These are phyloP conservation scores for Trichoderma polysporum DNA, from an alignment of 2,329 filamentous ascomycete species.

Conservation along the genomic window DNA sequence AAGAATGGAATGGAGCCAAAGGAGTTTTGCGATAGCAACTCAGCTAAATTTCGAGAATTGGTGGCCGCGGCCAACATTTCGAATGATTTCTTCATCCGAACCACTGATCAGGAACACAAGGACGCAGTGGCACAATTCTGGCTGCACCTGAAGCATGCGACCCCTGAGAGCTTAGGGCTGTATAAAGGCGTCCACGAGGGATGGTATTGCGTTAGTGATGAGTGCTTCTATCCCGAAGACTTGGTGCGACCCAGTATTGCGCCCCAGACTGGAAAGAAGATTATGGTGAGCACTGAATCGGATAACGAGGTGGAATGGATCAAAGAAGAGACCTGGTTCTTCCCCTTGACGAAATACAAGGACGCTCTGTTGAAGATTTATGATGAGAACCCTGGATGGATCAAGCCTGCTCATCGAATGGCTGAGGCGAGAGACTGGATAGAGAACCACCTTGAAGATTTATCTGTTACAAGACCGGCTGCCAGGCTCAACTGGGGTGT, in stretches of 20 bases:
- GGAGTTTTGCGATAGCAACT: conserved; percentile 84
- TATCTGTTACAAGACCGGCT: conserved; percentile 82
- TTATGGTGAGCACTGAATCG: conserved; percentile 81
- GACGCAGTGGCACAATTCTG: conserved; percentile 88
- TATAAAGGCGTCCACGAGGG: conserved; percentile 86
- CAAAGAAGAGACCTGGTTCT: conserved; percentile 92
- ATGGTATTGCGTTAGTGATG: conserved; percentile 96
- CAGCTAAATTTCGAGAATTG: conserved; percentile 74
- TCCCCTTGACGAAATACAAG: conserved; percentile 79
- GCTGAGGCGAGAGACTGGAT: conserved; percentile 78
- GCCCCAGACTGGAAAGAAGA: conserved; percentile 76
- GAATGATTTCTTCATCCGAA: conserved; percentile 88
- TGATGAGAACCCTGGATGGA: conserved; percentile 70
- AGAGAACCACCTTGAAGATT: conserved; percentile 72
- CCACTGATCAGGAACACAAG: conserved; percentile 78
- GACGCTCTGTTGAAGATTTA: conserved; percentile 81
- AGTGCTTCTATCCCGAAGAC: conserved; percentile 87
- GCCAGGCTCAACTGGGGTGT: conserved; percentile 85
- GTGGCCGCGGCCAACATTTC: conserved; percentile 67
- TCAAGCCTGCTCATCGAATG: conserved; percentile 71
- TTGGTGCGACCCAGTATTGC: conserved; percentile 72
- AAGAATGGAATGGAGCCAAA: conserved; percentile 70
- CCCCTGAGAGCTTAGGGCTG: conserved; percentile 66
- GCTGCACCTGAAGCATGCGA: conserved; percentile 63
- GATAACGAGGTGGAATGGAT: conserved; percentile 94